Evolutionary conservation across 768 basidiomycete genomes (phyloP).

Genomic region (Favolaschia claudopus): DNA sequence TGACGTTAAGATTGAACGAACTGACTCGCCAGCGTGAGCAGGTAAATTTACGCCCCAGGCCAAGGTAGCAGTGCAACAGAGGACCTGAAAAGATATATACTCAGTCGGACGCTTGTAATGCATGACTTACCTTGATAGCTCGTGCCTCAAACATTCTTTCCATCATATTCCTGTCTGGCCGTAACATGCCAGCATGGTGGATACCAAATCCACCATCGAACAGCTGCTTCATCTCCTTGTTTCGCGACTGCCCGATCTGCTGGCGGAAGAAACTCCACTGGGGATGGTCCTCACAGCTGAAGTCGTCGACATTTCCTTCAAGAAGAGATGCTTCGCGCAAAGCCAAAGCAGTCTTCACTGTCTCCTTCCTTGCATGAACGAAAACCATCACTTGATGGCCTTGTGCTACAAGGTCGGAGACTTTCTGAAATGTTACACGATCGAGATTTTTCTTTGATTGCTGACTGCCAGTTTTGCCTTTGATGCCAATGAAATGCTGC

Average conservation of each 20-base stretch:
- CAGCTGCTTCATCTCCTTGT: conserved; percentile 96
- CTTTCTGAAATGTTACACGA: conserved; percentile 87
- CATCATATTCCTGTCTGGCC: conserved; percentile 93
- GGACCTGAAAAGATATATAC: conserved; percentile 67
- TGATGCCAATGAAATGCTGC: conserved; percentile 95
- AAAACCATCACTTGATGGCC: conserved; percentile 99
- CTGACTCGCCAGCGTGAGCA: conserved; percentile 84
- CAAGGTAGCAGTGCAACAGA: conserved; percentile 97
- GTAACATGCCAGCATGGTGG: conserved; percentile 98
- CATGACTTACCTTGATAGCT: conserved; percentile 79
- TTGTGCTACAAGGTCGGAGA: conserved; percentile 82
- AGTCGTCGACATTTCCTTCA: conserved; percentile 79
- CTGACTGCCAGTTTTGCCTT: conserved; percentile 82
- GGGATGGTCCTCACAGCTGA: conserved; percentile 84
- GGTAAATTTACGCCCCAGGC: conserved; percentile 99
- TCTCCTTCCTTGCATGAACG: conserved; percentile 97
- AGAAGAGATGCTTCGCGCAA: conserved; percentile 78
- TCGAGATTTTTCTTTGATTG: conserved; percentile 88
- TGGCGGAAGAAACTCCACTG: conserved; percentile 79
- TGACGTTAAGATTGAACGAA: conserved; percentile 9
- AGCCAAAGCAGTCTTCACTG: conserved; percentile 87
- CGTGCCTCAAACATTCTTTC: conserved; percentile 92
- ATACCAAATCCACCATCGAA: conserved; percentile 95
- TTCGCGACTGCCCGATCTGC: conserved; percentile 81
- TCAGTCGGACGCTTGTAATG: neutral